Percentiles rank a stretch among this genome's conserved stretches.
Evolutionary conservation across 306 rosid genomes (phyloP).

Genomic region (Castanea mollissima): DNA sequence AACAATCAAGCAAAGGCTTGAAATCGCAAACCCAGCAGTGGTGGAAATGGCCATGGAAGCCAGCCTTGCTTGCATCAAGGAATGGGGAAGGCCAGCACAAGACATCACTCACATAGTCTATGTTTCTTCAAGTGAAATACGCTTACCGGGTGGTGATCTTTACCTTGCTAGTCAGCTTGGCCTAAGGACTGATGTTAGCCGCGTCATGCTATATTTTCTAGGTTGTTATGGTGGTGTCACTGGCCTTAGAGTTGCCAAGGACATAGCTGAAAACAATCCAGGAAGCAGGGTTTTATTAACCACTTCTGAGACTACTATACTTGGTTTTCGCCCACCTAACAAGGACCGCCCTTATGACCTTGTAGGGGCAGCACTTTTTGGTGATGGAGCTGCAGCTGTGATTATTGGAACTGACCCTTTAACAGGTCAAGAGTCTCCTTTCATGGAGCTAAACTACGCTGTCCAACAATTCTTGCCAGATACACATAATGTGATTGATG

Average conservation of each 20-base stretch:
- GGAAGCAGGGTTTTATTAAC: conserved; percentile 71
- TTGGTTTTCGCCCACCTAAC: conserved; percentile 86
- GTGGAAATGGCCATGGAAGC: conserved; percentile 86
- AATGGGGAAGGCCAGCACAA: conserved; percentile 79
- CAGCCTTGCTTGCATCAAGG: conserved; percentile 72
- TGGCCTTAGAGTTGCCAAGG: conserved; percentile 90
- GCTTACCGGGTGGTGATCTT: conserved; percentile 92
- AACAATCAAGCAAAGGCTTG: conserved; percentile 77
- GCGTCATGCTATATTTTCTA: conserved; percentile 83
- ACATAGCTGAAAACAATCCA: conserved; percentile 93
- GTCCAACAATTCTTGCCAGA: conserved; percentile 77
- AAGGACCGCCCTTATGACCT: conserved; percentile 85
- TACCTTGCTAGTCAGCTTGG: conserved; percentile 75
- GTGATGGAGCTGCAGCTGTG: conserved; percentile 91
- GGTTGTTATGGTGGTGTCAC: conserved; percentile 96
- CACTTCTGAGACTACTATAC: conserved; percentile 91
- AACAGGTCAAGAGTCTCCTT: conserved; percentile 54
- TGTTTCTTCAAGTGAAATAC: conserved; percentile 84
- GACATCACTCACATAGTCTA: conserved; percentile 88
- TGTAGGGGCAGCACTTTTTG: conserved; percentile 97
- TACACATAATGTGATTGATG: conserved; percentile 77
- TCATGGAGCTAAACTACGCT: conserved; percentile 76
- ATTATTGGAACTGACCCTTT: conserved; percentile 71
- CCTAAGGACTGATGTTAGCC: conserved; percentile 56
- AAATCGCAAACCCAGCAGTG: conserved; percentile 86